These are phyloP conservation scores for Fusarium sp. DNA, from an alignment of 2,329 filamentous ascomycete genomes.

Conservation along the genomic window DNA sequence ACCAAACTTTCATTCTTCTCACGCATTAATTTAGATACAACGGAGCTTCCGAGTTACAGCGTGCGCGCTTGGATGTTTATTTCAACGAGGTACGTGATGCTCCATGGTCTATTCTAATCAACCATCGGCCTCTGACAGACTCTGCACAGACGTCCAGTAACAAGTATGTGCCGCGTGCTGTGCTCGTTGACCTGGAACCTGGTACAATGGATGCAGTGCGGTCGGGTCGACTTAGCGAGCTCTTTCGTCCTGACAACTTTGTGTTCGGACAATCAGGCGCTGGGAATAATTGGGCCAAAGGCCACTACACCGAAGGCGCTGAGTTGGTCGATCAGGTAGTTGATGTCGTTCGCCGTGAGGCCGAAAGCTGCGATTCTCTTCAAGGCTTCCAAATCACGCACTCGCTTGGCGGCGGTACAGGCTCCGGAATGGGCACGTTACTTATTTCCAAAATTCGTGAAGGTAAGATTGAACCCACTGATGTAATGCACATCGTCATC, in stretches of 20 bases:
- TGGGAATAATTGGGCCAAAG: slow-evolving; percentile 65
- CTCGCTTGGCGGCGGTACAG: slow-evolving; percentile 99
- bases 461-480: neutral
- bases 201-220: slow-evolving; percentile 99
- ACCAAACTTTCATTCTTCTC: neutral
- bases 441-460: slow-evolving; percentile 99
- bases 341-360: slow-evolving; percentile 97
- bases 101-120: neutral
- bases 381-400: slow-evolving; percentile 99
- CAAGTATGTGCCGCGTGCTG: slow-evolving; percentile 69
- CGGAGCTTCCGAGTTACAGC: slow-evolving; percentile 96
- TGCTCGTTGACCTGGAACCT: slow-evolving; percentile 98
- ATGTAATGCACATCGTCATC: neutral
- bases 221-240: slow-evolving; percentile 95
- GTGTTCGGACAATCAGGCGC: slow-evolving; percentile 99
- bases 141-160: neutral
- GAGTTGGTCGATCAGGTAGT: slow-evolving; percentile 98
- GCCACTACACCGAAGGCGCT: slow-evolving; percentile 99
- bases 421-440: slow-evolving; percentile 99
- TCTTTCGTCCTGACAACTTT: slow-evolving; percentile 99
- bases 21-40: slow-evolving; percentile 64
- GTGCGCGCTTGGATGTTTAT: slow-evolving; percentile 99
- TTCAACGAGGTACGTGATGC: slow-evolving; percentile 75
- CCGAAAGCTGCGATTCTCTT: slow-evolving; percentile 97
- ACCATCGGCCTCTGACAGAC: slow-evolving; percentile 51